Percentiles rank a stretch among this genome's conserved stretches.
Conservation (phyloP, 2,329 filamentous ascomycete species). For the Trichoderma polysporum region DNA sequence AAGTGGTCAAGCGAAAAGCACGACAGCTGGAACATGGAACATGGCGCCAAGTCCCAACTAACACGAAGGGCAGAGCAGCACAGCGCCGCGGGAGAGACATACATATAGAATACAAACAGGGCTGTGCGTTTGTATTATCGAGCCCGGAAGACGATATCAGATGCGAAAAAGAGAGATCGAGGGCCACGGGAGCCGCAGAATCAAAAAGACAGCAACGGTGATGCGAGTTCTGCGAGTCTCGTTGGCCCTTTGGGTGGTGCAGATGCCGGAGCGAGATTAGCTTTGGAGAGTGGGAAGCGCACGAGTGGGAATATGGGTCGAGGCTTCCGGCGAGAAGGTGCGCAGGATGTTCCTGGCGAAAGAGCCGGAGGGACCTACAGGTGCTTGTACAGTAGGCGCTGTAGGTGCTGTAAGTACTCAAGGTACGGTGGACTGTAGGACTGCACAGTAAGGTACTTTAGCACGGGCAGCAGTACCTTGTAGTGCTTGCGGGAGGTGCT, state of each 20-base stretch:
- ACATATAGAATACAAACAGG: slow-evolving; percentile 14
- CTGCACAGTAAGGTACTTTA: too few relatives aligned
- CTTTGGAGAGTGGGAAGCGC: slow-evolving; percentile 23
- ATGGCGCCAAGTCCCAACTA: slow-evolving; percentile 16
- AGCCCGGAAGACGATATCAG: neutral
- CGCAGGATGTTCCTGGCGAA: slow-evolving; percentile 28
- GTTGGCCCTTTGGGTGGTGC: slow-evolving; percentile 20
- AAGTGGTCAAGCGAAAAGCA: slow-evolving; percentile 7
- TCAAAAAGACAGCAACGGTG: neutral
- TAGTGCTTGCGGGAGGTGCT: neutral
- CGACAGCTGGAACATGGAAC: slow-evolving; percentile 11
- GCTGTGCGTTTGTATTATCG: neutral
- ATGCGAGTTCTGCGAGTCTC: slow-evolving; percentile 12
- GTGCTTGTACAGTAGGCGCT: neutral
- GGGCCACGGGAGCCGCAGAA: slow-evolving; percentile 11
- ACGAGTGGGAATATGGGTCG: slow-evolving; percentile 28
- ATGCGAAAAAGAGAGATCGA: neutral
- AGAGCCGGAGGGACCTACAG: slow-evolving; percentile 1
- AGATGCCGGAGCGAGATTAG: slow-evolving; percentile 28
- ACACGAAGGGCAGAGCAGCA: slow-evolving; percentile 18
- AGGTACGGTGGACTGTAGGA: too few relatives aligned
- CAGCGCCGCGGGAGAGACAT: slow-evolving; percentile 3
- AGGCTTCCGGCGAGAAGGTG: slow-evolving; percentile 29
- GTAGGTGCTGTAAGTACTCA: too few relatives aligned
- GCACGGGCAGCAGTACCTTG: neutral